Evolutionary conservation across 2,329 filamentous ascomycete genomes (phyloP), one percentile per base, ranked within the genome.

Genomic region (Coniochaeta ligniaria): DNA sequence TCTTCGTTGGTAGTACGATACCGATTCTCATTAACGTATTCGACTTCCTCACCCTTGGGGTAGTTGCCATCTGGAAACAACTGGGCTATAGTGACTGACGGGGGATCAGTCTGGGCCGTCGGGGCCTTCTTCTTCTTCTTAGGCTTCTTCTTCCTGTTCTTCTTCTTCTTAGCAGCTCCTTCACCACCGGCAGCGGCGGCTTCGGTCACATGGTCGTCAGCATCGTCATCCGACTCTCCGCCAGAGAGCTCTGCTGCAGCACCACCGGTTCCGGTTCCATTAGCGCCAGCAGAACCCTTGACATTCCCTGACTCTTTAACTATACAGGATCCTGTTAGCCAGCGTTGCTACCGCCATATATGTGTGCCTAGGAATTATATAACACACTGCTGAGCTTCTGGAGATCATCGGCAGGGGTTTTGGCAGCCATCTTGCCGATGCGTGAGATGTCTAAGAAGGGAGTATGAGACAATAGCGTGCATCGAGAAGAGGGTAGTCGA

Each of bases 1-100:
- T 96, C 91, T 74, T 94, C 91, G 71, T 80, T 84, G 17, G 91
- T 95, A 5, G 89, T 94, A 54, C 91, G 84, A 74, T 87, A 91
- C 59, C 81, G 75, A 72, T 94, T 95, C 64, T 93, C 89, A 69
- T 91, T 82, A 66, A 78, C 77, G 75, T 95, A 95, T 65, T 93
- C 88, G 68, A 87, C 85, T 70, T 92, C 88, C 74, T 94, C 84
- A 64, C 91, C 91, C 66, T 85, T 82, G 57, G 91, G 91, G 70
- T 90, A 96, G 65, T 80, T 79, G 69, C 84, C 82, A 74, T 85
- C 86, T 58, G 88, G 85, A 77, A 92, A 95, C 54, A 95, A 80
- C 65, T 86, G 84, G 63, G 87, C 86, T 57, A 95, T 73, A 59
- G 83, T 78, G 31, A 94, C 86, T 60, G 88, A 83, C 1, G 91